Evolutionary conservation across 1,284 basidiomycete species (phyloP), one percentile per base, ranked within the genome.

Genomic region (Leccinum fuscescens): DNA sequence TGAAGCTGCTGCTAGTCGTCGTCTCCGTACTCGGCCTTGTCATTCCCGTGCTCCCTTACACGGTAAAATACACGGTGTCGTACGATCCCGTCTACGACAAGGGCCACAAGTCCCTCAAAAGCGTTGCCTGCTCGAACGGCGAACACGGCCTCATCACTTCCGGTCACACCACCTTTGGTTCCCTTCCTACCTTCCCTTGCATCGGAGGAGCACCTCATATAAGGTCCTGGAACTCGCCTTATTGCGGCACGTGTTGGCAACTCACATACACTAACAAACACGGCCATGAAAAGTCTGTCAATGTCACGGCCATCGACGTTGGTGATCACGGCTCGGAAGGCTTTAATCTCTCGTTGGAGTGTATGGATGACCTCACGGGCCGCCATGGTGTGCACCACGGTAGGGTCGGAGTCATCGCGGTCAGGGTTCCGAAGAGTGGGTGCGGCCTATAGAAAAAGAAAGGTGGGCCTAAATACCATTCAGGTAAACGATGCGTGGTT

Each of bases 51-150:
- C 37, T 64, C 54, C 4, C 58, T 6, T 57, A 52, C 42, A 67
- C 65, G n/a, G 7, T 2, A 11, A 46, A 49, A 22, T 68, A 69
- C 31, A 59, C n/a, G 1, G 3, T 67, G 33, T 42, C 58, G 11
- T 65, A 66, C 48, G 57, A 70, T 39, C 33, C 49, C 12, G 0
- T 22, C n/a, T 86, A 83, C 66, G 81, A 82, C 70, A 55, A 72
- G 7, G 31, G 60, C n/a, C 60, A 54, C 1, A 60, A 56, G 14
- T 73, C 76, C 27, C 73, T 84, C 46, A 24, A 53, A 62, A 70
- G 55, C 24, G 78, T 82, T 58, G 75, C 79, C 17, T 86, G 84
- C 70, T 83, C 82, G 2, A 77, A 79, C 60, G 82, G 81, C 8
- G 57, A 64, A 48, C 22, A 67, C 44, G 73, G 72, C 50, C 74